These are phyloP conservation scores for Immersiporthe knoxdaviesiana DNA, from an alignment of 2,329 filamentous ascomycete species.

Conservation along the genomic window DNA sequence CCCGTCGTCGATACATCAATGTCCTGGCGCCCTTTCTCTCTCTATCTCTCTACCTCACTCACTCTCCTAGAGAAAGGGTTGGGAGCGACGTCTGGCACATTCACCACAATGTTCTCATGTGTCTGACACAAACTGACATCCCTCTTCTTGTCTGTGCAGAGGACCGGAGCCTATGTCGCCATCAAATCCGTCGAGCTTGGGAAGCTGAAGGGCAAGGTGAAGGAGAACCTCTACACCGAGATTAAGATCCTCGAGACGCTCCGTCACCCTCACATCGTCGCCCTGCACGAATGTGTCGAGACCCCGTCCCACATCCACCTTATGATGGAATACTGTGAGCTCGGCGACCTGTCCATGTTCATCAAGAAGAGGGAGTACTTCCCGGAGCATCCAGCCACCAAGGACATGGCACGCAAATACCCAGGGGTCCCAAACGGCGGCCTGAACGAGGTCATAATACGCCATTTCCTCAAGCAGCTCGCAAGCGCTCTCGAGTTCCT, in stretches of 20 bases:
- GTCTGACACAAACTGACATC: slow-evolving; percentile 24
- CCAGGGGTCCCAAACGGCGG: slow-evolving; percentile 88
- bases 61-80: too few relatives aligned
- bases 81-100: neutral
- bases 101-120: slow-evolving; percentile 5
- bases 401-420: slow-evolving; percentile 64
- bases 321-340: slow-evolving; percentile 97
- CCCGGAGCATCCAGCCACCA: slow-evolving; percentile 60
- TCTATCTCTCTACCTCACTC: neutral
- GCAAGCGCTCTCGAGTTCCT: slow-evolving; percentile 90
- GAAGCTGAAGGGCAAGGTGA: slow-evolving; percentile 93
- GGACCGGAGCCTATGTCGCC: slow-evolving; percentile 80
- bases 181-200: slow-evolving; percentile 94
- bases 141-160: slow-evolving; percentile 50
- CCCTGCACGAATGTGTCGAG: slow-evolving; percentile 92
- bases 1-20: neutral
- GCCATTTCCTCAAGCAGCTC: slow-evolving; percentile 95
- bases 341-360: slow-evolving; percentile 92
- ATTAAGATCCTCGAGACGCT: slow-evolving; percentile 94
- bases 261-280: slow-evolving; percentile 95
- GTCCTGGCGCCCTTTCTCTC: too few relatives aligned
- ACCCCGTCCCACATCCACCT: slow-evolving; percentile 88
- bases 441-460: slow-evolving; percentile 94
- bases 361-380: slow-evolving; percentile 73
- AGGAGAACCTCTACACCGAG: slow-evolving; percentile 93